Percentiles rank a stretch among this genome's conserved stretches.
Evolutionary conservation across 345 rosid genomes (phyloP).

Genomic region (Physaria fendleri): DNA sequence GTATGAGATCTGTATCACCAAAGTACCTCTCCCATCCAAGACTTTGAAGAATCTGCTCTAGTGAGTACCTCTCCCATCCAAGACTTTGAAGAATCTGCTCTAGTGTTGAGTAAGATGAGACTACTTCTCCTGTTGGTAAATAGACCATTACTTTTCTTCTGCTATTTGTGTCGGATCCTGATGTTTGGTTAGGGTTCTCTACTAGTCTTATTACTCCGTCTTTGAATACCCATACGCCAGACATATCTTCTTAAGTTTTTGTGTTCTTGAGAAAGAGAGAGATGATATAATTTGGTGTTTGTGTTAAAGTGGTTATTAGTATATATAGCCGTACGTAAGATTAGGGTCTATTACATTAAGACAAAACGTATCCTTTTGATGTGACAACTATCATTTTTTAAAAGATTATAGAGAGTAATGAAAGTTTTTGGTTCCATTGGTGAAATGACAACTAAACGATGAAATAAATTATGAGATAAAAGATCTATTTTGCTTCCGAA

Average conservation of each 20-base stretch:
- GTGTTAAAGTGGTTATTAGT: constrained; percentile 7
- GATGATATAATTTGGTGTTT: background rate
- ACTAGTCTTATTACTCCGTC: constrained; percentile 53
- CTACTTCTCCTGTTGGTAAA: constrained; percentile 51
- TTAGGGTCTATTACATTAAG: background rate
- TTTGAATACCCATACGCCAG: constrained; percentile 68
- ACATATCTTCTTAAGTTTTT: constrained; percentile 31
- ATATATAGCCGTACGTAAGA: constrained; percentile 18
- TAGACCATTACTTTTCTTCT: constrained; percentile 53
- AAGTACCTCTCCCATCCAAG: constrained; percentile 86
- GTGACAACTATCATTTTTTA: background rate
- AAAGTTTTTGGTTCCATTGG: too few relatives aligned
- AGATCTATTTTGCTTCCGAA: too few relatives aligned
- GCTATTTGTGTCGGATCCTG: constrained; percentile 14
- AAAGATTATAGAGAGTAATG: too few relatives aligned
- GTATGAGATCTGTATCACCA: constrained; percentile 48
- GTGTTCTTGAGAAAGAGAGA: background rate
- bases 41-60: too few relatives aligned
- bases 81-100: constrained; percentile 50
- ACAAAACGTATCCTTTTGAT: background rate
- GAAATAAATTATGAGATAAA: too few relatives aligned
- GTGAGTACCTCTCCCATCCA: too few relatives aligned
- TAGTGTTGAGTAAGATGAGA: constrained; percentile 53
- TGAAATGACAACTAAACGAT: too few relatives aligned
- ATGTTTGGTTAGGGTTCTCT: constrained; percentile 50